These are phyloP conservation scores for Boletellus deceptivus DNA, from an alignment of 1,284 basidiomycete species.

Conservation along the genomic window DNA sequence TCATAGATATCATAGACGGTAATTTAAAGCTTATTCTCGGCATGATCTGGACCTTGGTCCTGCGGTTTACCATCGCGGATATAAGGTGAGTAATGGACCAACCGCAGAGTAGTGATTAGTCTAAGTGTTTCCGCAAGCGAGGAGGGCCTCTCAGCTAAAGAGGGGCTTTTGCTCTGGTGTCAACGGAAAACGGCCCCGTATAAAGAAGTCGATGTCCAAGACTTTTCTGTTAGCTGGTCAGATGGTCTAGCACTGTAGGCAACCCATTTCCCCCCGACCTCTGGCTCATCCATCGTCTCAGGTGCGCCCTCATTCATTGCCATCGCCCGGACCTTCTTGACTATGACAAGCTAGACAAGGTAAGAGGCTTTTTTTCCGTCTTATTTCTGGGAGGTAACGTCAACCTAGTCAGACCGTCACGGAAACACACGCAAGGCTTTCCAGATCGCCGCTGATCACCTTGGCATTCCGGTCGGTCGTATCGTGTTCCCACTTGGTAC, in stretches of 20 bases:
- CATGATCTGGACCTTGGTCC: slow-evolving; percentile 98
- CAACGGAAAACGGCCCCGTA: slow-evolving; percentile 94
- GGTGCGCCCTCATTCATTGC: slow-evolving; percentile 94
- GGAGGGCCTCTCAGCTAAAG: slow-evolving; percentile 96
- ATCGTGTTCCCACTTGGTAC: slow-evolving; percentile 3
- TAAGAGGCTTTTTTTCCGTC: slow-evolving; percentile 24
- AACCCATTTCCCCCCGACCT: neutral
- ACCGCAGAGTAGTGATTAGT: slow-evolving; percentile 3
- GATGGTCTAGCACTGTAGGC: slow-evolving; percentile 93
- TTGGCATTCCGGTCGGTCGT: slow-evolving; percentile 82
- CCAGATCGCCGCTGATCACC: slow-evolving; percentile 78
- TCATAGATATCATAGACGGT: slow-evolving; percentile 92
- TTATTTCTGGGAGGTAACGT: slow-evolving; percentile 3
- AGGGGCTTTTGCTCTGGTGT: slow-evolving; percentile 96
- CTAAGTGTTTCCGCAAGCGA: slow-evolving; percentile 55
- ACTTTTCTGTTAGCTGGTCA: slow-evolving; percentile 91
- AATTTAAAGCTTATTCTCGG: slow-evolving; percentile 97
- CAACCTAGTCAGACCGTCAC: slow-evolving; percentile 62
- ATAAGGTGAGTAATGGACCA: slow-evolving; percentile 72
- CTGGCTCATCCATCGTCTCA: slow-evolving; percentile 32
- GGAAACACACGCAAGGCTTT: slow-evolving; percentile 87
- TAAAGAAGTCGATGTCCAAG: slow-evolving; percentile 88
- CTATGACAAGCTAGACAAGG: slow-evolving; percentile 83
- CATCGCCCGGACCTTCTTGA: slow-evolving; percentile 95
- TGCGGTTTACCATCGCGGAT: slow-evolving; percentile 96